Percentiles rank a stretch among this genome's conserved stretches.
Conservation (phyloP, 352 stramenopile species). For the Phytophthora aleatoria region DNA sequence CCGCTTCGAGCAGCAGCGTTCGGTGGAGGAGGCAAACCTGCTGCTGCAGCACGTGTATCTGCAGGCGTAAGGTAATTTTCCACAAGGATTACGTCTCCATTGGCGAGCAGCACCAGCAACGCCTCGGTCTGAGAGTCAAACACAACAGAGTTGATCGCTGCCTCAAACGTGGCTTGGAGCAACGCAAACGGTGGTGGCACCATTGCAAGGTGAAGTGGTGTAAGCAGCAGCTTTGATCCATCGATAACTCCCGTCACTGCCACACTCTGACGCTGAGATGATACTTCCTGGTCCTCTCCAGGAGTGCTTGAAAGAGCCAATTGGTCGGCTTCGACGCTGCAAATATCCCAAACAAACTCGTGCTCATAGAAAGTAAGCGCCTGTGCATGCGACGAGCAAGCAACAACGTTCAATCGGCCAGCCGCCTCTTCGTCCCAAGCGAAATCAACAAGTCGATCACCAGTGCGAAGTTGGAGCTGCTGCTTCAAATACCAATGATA, state of each 20-base stretch:
- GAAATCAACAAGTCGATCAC: conserved; percentile 37
- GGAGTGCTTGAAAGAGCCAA: not conserved
- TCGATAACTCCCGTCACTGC: conserved; percentile 67
- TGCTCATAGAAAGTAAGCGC: conserved; percentile 41
- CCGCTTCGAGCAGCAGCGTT: conserved; percentile 1
- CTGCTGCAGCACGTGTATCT: conserved; percentile 15
- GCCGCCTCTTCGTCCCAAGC: conserved; percentile 64
- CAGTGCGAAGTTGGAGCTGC: conserved; percentile 38
- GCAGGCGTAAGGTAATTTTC: conserved; percentile 45
- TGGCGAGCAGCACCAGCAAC: conserved; percentile 48
- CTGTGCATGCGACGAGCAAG: conserved; percentile 14
- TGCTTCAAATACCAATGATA: conserved; percentile 90
- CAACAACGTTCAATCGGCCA: conserved; percentile 44
- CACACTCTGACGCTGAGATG: conserved; percentile 24
- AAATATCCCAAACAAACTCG: conserved; percentile 61
- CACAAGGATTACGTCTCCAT: conserved; percentile 47
- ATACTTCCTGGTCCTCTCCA: not conserved
- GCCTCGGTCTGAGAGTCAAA: conserved; percentile 56
- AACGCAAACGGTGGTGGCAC: conserved; percentile 73
- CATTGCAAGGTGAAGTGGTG: conserved; percentile 63
- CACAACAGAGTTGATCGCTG: conserved; percentile 53
- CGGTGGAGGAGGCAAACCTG: conserved; percentile 25
- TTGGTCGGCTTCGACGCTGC: conserved; percentile 28
- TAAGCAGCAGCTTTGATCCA: conserved; percentile 64
- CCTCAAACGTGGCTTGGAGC: conserved; percentile 42